Conservation (phyloP, 257 asterid species). For the Mentha longifolia region DNA sequence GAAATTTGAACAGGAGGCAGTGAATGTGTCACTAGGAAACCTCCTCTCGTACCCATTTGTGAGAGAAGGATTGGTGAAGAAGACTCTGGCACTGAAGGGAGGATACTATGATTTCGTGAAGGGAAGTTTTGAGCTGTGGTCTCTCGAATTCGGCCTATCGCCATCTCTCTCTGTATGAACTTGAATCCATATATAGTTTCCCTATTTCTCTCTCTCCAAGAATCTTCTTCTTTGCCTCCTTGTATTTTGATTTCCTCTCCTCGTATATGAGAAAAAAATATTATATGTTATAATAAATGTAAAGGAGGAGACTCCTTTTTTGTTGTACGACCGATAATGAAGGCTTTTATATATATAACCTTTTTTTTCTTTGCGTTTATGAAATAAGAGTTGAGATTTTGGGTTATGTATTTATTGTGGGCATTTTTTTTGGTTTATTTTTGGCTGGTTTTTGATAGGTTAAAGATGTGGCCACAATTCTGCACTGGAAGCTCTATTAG, state of each 20-base stretch:
- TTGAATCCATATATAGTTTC: constrained; percentile 36
- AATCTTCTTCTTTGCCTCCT: constrained; percentile 41
- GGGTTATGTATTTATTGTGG: constrained; percentile 46
- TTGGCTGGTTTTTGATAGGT: constrained; percentile 54
- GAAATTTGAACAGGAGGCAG: constrained; percentile 67
- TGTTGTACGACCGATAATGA: constrained; percentile 43
- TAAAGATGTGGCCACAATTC: constrained; percentile 72
- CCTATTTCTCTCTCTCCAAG: constrained; percentile 37
- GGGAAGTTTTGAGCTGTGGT: constrained; percentile 95
- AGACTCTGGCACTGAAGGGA: constrained; percentile 85
- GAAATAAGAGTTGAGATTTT: constrained; percentile 33
- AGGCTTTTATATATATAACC: background rate
- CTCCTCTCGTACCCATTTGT: constrained; percentile 86
- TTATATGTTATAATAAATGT: constrained; percentile 35
- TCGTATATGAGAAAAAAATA: constrained; percentile 27
- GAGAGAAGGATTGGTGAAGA: constrained; percentile 84
- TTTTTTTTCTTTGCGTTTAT: background rate
- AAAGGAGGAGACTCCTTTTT: constrained; percentile 35
- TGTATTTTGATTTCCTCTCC: background rate
- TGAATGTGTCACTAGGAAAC: constrained; percentile 92
- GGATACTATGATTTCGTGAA: constrained; percentile 81
- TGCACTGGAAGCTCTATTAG: constrained; percentile 77
- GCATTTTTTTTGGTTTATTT: constrained; percentile 38
- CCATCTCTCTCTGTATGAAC: constrained; percentile 83
- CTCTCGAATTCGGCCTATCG: constrained; percentile 77